These are phyloP conservation scores for Ustulina deusta DNA, from an alignment of 2,329 filamentous ascomycete species.

Conservation along the genomic window DNA sequence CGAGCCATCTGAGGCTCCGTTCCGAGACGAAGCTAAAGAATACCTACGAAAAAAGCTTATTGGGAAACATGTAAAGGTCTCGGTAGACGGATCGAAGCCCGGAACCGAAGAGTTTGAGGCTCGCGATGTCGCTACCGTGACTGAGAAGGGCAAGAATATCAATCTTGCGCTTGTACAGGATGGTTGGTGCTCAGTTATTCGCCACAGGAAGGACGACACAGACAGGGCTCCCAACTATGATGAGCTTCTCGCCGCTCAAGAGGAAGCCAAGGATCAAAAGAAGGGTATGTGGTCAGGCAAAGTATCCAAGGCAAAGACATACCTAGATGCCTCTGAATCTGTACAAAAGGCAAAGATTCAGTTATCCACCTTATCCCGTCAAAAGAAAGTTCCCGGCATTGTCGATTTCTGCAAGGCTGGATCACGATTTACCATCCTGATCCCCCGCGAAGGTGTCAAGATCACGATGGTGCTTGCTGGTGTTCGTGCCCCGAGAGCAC, in stretches of 20 bases:
- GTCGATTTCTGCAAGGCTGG: conserved; percentile 99
- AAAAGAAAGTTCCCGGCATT: conserved; percentile 91
- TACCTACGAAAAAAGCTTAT: conserved; percentile 94
- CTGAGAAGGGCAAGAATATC: conserved; percentile 86
- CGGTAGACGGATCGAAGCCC: conserved; percentile 89
- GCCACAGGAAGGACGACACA: conserved; percentile 93
- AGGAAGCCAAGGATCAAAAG: conserved; percentile 84
- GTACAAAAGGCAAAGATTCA: conserved; percentile 97
- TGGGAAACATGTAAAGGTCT: conserved; percentile 92
- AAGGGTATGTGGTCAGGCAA: conserved; percentile 98
- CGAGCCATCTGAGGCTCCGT: conserved; percentile 88
- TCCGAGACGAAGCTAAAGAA: conserved; percentile 94
- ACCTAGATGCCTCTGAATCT: conserved; percentile 90
- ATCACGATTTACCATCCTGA: conserved; percentile 89
- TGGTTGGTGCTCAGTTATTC: conserved; percentile 92
- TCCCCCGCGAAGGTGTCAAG: conserved; percentile 93
- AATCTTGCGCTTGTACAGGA: conserved; percentile 88
- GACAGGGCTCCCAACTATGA: conserved; percentile 96
- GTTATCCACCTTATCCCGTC: conserved; percentile 85
- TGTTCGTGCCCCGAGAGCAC: conserved; percentile 89
- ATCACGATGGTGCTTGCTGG: conserved; percentile 94
- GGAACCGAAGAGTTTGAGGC: conserved; percentile 92
- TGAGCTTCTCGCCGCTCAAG: conserved; percentile 82
- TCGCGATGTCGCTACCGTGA: conserved; percentile 91
- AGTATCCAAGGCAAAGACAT: conserved; percentile 83